Percentiles rank a stretch among this genome's conserved stretches.
These are phyloP conservation scores for Aegilops bicornis DNA, from an alignment of 176 grass and related monocot species.

Conservation along the genomic window DNA sequence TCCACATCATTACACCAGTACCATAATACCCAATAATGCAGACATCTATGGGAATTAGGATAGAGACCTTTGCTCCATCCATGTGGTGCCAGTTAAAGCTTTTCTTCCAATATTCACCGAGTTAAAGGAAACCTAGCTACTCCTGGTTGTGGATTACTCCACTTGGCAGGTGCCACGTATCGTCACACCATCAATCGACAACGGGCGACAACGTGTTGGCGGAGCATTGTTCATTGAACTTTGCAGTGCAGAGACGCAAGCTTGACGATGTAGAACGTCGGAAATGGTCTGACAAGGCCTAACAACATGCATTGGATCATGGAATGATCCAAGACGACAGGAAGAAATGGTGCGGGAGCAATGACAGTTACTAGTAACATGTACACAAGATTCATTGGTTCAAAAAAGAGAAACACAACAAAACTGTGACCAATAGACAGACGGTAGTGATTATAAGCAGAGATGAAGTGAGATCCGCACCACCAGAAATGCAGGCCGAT, in stretches of 20 bases:
- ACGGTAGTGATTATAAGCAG: no score
- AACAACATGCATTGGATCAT: background rate
- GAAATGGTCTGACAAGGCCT: background rate
- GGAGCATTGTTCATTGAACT: background rate
- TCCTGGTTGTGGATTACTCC: background rate
- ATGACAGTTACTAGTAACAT: background rate
- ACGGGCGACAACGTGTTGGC: background rate
- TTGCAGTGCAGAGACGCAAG: background rate
- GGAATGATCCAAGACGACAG: background rate
- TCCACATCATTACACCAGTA: background rate
- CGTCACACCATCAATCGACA: background rate
- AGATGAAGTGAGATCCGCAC: no score
- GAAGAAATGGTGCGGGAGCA: background rate
- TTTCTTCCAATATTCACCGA: background rate
- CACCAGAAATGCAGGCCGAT: no score
- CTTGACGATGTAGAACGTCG: background rate
- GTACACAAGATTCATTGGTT: background rate
- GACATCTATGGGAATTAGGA: background rate
- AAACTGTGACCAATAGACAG: no score
- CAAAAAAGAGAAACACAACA: no score
- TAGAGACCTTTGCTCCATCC: background rate
- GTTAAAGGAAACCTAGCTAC: background rate
- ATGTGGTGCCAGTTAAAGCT: background rate
- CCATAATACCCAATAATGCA: background rate
- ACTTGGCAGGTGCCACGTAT: background rate